A percentile compares a stretch with the other conserved stretches of the same genome.
phyloP scores from a whole-genome alignment of 495 filamentous ascomycete genomes.

The Talaromyces proteolyticus region DNA sequence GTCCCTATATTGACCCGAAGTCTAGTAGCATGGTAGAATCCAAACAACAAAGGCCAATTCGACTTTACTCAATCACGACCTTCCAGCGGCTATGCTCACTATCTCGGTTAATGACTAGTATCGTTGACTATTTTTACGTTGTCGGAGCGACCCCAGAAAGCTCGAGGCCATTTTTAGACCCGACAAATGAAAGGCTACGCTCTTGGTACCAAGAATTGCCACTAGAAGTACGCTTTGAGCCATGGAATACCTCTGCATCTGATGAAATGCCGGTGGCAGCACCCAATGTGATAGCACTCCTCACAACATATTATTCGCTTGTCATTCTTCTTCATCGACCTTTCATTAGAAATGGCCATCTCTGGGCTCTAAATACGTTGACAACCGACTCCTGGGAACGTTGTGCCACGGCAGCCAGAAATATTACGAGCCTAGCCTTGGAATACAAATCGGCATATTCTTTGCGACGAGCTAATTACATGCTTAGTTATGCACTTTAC shows the following conservation, averaged over 20 bases:
- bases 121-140: slow-evolving; percentile 21
- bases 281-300: slow-evolving; percentile 16
- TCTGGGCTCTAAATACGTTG: slow-evolving; percentile 13
- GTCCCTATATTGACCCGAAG: slow-evolving; percentile 8
- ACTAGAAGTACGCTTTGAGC: slow-evolving; percentile 13
- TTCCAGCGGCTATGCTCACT: slow-evolving; percentile 17
- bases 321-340: slow-evolving; percentile 21
- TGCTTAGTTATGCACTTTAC: slow-evolving; percentile 17
- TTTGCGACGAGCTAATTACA: slow-evolving; percentile 12
- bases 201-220: slow-evolving; percentile 17
- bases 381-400: slow-evolving; percentile 9
- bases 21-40: background rate
- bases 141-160: slow-evolving; percentile 13
- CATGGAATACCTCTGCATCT: background rate
- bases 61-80: slow-evolving; percentile 14
- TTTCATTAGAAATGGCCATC: slow-evolving; percentile 20
- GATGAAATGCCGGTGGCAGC: background rate
- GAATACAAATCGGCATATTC: slow-evolving; percentile 11
- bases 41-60: background rate
- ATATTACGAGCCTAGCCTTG: slow-evolving; percentile 12
- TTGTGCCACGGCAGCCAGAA: slow-evolving; percentile 16
- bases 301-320: slow-evolving; percentile 15
- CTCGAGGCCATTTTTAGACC: slow-evolving; percentile 3
- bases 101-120: slow-evolving; percentile 18
- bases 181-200: slow-evolving; percentile 11